Base-by-base conservation (phyloP, 2,329 filamentous ascomycete genomes). In the Sclerotinia glacialis region DNA sequence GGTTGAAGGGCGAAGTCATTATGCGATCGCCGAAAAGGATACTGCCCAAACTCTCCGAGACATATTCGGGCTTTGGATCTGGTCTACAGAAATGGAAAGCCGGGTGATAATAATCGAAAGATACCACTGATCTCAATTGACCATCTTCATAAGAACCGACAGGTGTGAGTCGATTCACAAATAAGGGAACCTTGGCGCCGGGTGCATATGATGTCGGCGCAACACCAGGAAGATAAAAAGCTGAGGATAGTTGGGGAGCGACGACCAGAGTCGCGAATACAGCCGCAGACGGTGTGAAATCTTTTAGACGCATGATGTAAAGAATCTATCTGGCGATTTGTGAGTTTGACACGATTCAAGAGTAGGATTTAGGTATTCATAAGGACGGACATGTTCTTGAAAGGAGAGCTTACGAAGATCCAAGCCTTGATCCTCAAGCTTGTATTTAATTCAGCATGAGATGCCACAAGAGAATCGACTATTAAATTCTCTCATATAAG, bases 21-120 rank as follows among this genome's bases (percentile, higher is more conserved):
- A 99, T 99, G 66, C 95, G 87, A 80, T 99, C 95, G 72, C 95
- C 95, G 74, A 99, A 99, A 62, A 99, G 80, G 76, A 99, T 99
- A 82, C 94, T 97, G 31, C 95, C 95, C 70, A 99, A 79, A 71
- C 91, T 95, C 80, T 97, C 95, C 50, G 91, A 89, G 28, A 96
- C 87, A 80, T 90, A 85, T 77, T 93, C 79, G 11, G 93, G 88
- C 2, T 92, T 92, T 68, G 83, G 88, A 66, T 90, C 81, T 2
- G 94, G 95, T 72, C 85, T 81, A 79, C 95, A 99, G 82, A 97
- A 97, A 76, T 91, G 88, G 79, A 99, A 96, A 4, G 85, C 85
- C 7, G 88, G 86, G 74, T 95, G 88, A 78, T 99, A 99, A 82
- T 99, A 98, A 79, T 98, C 94, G 83, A 91, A 99, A 5, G 94